phyloP scores from a whole-genome alignment of 1,284 basidiomycete species.

The Naganishia sp. region DNA sequence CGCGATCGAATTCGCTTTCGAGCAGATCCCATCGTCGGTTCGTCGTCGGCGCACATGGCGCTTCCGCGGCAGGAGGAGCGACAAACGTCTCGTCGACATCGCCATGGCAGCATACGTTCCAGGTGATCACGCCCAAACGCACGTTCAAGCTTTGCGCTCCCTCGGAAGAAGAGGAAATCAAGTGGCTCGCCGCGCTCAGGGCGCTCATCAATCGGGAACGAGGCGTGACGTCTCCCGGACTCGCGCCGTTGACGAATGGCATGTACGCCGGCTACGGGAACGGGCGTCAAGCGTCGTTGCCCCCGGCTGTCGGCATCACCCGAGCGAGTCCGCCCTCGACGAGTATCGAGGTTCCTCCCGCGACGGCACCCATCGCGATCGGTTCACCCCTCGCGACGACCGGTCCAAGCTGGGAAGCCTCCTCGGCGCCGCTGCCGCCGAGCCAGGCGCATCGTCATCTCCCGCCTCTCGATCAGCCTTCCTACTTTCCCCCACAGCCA shows the following conservation, averaged over 20 bases:
- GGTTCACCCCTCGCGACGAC: background rate
- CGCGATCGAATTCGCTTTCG: slow-evolving; percentile 13
- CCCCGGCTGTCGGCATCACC: slow-evolving; percentile 22
- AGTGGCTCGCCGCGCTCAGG: slow-evolving; percentile 92
- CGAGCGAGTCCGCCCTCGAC: slow-evolving; percentile 35
- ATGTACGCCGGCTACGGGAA: background rate
- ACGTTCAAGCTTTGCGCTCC: slow-evolving; percentile 89
- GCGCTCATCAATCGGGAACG: slow-evolving; percentile 66
- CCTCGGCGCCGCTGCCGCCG: background rate
- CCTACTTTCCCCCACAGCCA: slow-evolving; percentile 12
- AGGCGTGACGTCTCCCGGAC: slow-evolving; percentile 14
- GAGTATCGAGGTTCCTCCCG: slow-evolving; percentile 4
- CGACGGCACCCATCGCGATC: background rate
- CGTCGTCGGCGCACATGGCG: slow-evolving; percentile 14
- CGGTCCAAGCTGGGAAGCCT: background rate
- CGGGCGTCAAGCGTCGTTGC: slow-evolving; percentile 4
- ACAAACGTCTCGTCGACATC: slow-evolving; percentile 9
- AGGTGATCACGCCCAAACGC: slow-evolving; percentile 92
- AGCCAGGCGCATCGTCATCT: background rate
- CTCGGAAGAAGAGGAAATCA: slow-evolving; percentile 96
- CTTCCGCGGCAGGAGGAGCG: slow-evolving; percentile 1
- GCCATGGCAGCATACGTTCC: slow-evolving; percentile 70
- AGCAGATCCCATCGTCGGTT: slow-evolving; percentile 18
- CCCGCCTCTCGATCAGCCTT: background rate
- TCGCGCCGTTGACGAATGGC: background rate